Evolutionary conservation across 2,329 filamentous ascomycete genomes (phyloP).

Genomic region (Knufia petricola): DNA sequence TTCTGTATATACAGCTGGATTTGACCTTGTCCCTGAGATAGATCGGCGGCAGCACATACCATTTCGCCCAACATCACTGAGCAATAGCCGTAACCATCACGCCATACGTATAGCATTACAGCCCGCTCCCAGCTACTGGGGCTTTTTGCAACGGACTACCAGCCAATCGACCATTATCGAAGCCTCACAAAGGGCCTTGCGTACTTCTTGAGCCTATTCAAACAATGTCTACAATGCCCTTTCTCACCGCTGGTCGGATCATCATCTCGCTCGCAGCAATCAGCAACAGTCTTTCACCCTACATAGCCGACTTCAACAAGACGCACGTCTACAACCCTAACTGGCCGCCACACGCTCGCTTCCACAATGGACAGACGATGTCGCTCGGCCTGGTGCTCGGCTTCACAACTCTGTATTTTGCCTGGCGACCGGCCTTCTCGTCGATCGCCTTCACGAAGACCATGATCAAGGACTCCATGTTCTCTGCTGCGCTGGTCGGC

Average conservation of each 20-base stretch:
- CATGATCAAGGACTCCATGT: slow-evolving; percentile 12
- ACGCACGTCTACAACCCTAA: slow-evolving; percentile 41
- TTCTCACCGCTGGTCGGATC: slow-evolving; percentile 11
- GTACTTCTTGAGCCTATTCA: neutral
- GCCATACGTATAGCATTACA: too few species aligned
- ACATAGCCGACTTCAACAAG: slow-evolving; percentile 31
- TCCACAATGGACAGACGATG: slow-evolving; percentile 48
- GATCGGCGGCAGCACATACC: too few species aligned
- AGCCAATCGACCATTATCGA: too few species aligned
- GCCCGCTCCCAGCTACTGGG: too few species aligned
- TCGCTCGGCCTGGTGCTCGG: slow-evolving; percentile 33
- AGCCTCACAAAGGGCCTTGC: too few species aligned
- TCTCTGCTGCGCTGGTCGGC: slow-evolving; percentile 31
- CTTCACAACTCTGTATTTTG: slow-evolving; percentile 11
- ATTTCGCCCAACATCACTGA: too few species aligned
- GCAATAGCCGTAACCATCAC: too few species aligned
- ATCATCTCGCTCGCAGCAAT: slow-evolving; percentile 18
- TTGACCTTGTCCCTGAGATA: too few species aligned
- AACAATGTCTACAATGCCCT: slow-evolving; percentile 5
- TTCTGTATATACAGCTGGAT: too few species aligned
- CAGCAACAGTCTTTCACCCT: slow-evolving; percentile 19
- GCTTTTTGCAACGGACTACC: too few species aligned
- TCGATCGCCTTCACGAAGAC: neutral
- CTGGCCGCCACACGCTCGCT: slow-evolving; percentile 44
- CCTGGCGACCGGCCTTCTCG: slow-evolving; percentile 9